Evolutionary conservation across 768 basidiomycete species (phyloP), one percentile per base, ranked within the genome.

Genomic region (Boletus sp.): DNA sequence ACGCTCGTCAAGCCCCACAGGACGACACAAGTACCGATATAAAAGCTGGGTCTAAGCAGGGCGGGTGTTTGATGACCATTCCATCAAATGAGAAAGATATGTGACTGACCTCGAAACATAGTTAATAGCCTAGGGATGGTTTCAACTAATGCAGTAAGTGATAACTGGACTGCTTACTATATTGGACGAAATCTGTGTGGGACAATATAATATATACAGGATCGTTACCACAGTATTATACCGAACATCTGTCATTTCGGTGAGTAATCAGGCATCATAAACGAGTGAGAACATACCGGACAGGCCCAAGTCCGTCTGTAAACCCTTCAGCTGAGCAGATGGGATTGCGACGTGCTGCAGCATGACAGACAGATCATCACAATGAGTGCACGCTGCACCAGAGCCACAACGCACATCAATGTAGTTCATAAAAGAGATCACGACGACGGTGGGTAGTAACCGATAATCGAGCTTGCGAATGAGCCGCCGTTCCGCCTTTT

Each of bases 401-500:
- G 12, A 35, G 29, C 41, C 1, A 24, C 37, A 2, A 63, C 70
- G 58, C 57, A 86, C 85, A 67, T 86, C 84, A 56, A 87, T 85
- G 61, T 84, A 86, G 60, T 87, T 87, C 81, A 86, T 81, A 57
- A 87, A 78, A 61, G 73, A 85, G 36, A 86, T 83, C 50, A 85
- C 52, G n/a, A 84, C 73, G 39, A 87, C 79, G 1, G 81, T 81
- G 0, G 83, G 83, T 47, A 89, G 63, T 4, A 87, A 68, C 36
- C 84, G 75, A 57, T 63, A 67, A 60, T 86, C 86, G 46, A 89
- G 75, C 57, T 79, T 83, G 39, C 81, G 74, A 15, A 84, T 77
- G 15, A 88, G 78, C 52, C 30, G 52, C 29, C 50, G 55, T 56
- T 68, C 67, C 2, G 55, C 60, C 35, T n/a, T n/a, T 18, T 24